A percentile compares a stretch with the other conserved stretches of the same genome.
phyloP scores from a whole-genome alignment of 169 alveolate genomes.

The Neospora caninum region DNA sequence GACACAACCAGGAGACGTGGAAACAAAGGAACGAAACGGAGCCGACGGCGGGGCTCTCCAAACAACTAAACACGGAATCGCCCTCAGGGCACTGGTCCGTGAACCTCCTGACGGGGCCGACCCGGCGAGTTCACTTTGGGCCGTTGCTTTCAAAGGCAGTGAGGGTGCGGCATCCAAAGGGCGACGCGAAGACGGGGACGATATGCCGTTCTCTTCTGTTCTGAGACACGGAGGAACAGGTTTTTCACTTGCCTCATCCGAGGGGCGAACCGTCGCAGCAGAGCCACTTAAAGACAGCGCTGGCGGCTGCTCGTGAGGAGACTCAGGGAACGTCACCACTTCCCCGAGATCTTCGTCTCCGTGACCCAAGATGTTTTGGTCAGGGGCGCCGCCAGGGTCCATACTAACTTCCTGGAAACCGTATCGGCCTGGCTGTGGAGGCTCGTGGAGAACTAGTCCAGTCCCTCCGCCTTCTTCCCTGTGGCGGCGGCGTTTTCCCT shows the following conservation, averaged over 20 bases:
- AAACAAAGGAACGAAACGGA: not conserved
- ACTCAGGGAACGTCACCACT: not conserved
- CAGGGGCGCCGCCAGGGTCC: not conserved
- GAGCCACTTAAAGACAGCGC: not conserved
- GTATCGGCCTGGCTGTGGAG: not conserved
- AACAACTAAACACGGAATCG: not conserved
- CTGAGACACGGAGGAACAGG: too few relatives aligned
- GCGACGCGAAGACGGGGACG: too few relatives aligned
- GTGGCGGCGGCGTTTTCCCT: not conserved
- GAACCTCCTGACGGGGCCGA: not conserved
- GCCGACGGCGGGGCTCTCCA: constrained; percentile 7
- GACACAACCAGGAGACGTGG: not conserved
- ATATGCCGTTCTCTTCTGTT: too few relatives aligned
- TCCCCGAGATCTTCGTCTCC: constrained; percentile 27
- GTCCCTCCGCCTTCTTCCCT: not conserved
- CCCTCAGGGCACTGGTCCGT: not conserved
- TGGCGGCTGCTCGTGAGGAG: not conserved
- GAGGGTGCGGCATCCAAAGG: too few relatives aligned
- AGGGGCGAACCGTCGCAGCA: not conserved
- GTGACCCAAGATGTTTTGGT: not conserved
- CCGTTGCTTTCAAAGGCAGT: too few relatives aligned
- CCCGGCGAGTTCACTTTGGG: too few relatives aligned
- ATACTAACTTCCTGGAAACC: not conserved
- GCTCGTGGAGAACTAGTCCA: not conserved
- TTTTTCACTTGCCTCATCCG: too few relatives aligned